Evolutionary conservation across 345 rosid species (phyloP).

Genomic region (Isatis tinctoria): DNA sequence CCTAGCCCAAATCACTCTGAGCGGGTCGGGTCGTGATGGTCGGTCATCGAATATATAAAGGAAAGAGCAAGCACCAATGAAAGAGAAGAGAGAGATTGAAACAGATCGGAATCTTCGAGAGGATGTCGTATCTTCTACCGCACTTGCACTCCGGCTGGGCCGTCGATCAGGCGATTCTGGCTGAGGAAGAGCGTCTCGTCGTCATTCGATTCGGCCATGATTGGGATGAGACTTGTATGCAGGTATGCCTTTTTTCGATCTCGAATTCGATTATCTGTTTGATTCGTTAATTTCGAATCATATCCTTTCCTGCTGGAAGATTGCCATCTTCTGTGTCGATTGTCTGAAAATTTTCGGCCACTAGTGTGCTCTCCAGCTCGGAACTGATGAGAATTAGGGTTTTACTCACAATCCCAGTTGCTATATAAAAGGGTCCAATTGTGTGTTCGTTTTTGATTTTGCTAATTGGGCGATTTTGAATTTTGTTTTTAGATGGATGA

Average conservation of each 20-base stretch:
- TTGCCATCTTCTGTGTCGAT: not conserved
- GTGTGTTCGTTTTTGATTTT: not conserved
- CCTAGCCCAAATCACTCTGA: not conserved
- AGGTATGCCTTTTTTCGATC: constrained; percentile 36
- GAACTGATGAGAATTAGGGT: not conserved
- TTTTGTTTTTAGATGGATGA: constrained; percentile 77
- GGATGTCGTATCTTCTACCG: constrained; percentile 84
- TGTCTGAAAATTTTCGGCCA: not conserved
- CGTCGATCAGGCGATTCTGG: constrained; percentile 86
- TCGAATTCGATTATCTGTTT: not conserved
- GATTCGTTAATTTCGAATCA: not conserved
- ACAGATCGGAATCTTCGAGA: constrained; percentile 1
- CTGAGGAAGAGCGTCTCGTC: constrained; percentile 93
- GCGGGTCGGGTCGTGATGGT: not conserved
- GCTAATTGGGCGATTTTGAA: not conserved
- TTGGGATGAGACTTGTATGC: constrained; percentile 98
- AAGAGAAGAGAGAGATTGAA: not conserved
- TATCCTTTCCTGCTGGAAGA: not conserved
- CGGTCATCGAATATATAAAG: constrained; percentile 1
- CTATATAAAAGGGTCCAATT: too few species aligned
- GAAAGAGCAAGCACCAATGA: not conserved
- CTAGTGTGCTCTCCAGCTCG: not conserved
- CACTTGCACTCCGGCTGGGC: constrained; percentile 97
- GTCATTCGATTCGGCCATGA: constrained; percentile 91
- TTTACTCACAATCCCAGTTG: not conserved